Percentiles rank a stretch among this genome's conserved stretches.
These are phyloP conservation scores for Cystofilobasidium bisporidii DNA, from an alignment of 768 basidiomycete species.

Conservation along the genomic window DNA sequence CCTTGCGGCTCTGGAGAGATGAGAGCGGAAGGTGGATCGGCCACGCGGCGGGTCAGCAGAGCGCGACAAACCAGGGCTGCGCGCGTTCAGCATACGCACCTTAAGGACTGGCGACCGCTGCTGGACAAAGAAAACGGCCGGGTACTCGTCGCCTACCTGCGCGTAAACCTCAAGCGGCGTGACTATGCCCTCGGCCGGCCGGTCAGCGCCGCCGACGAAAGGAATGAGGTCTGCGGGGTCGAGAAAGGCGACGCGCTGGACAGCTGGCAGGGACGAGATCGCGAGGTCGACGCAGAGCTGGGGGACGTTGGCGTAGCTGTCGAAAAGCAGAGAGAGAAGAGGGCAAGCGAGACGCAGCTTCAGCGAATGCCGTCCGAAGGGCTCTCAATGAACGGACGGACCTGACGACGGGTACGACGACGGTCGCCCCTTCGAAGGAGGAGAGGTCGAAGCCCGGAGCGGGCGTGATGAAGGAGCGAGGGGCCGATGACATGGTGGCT, in stretches of 20 bases:
- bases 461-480: slow-evolving; percentile 20
- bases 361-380: not conserved
- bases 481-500: slow-evolving; percentile 3
- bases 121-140: slow-evolving; percentile 19
- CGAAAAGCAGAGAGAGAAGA: not conserved
- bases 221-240: slow-evolving; percentile 20
- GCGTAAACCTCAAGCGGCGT: slow-evolving; percentile 28
- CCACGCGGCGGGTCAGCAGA: not conserved
- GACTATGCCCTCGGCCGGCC: slow-evolving; percentile 12
- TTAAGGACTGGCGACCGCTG: slow-evolving; percentile 26
- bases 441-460: slow-evolving; percentile 10
- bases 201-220: slow-evolving; percentile 24
- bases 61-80: not conserved
- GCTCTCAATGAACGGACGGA: slow-evolving; percentile 1
- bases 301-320: slow-evolving; percentile 25
- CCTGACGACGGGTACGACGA: slow-evolving; percentile 28
- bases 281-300: slow-evolving; percentile 26
- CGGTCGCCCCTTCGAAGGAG: slow-evolving; percentile 5
- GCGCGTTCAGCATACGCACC: not conserved
- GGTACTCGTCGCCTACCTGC: slow-evolving; percentile 12
- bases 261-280: slow-evolving; percentile 13
- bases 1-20: slow-evolving; percentile 24
- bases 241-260: slow-evolving; percentile 22
- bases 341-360: no score
- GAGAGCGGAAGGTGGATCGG: no score